phyloP scores from a whole-genome alignment of 345 rosid genomes.

The Hevea brasiliensis region DNA sequence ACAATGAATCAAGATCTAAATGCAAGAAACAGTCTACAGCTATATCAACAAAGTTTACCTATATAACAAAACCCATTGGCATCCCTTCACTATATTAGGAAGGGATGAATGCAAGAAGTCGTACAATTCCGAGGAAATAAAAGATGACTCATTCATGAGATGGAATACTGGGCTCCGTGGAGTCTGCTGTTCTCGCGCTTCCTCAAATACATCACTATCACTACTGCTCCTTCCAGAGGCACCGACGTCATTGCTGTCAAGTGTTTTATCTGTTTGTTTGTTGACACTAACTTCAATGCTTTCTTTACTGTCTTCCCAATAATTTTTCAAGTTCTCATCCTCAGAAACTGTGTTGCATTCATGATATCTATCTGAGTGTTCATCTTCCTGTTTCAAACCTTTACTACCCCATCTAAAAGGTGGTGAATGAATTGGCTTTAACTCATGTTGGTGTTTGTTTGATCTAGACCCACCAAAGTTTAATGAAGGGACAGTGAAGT shows the following conservation, averaged over 20 bases:
- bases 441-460: constrained; percentile 37
- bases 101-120: constrained; percentile 75
- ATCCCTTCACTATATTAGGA: constrained; percentile 84
- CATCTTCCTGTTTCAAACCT: constrained; percentile 33
- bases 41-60: constrained; percentile 50
- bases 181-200: constrained; percentile 40
- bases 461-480: constrained; percentile 42
- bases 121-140: constrained; percentile 59
- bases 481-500: constrained; percentile 35
- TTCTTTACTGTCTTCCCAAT: constrained; percentile 17
- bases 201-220: constrained; percentile 47
- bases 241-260: constrained; percentile 14
- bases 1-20: constrained; percentile 35
- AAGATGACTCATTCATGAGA: constrained; percentile 58
- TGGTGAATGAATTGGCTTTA: constrained; percentile 41
- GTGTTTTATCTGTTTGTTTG: neutral
- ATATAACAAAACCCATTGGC: constrained; percentile 81
- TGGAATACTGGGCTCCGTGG: constrained; percentile 38
- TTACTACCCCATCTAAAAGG: constrained; percentile 46
- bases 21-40: neutral
- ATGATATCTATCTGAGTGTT: constrained; percentile 23
- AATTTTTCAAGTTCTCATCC: constrained; percentile 18
- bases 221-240: constrained; percentile 38
- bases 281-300: neutral
- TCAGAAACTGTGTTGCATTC: constrained; percentile 22